Base-by-base conservation (phyloP, 805 yeast species). In the Kodamaea hsintzibuensis region DNA sequence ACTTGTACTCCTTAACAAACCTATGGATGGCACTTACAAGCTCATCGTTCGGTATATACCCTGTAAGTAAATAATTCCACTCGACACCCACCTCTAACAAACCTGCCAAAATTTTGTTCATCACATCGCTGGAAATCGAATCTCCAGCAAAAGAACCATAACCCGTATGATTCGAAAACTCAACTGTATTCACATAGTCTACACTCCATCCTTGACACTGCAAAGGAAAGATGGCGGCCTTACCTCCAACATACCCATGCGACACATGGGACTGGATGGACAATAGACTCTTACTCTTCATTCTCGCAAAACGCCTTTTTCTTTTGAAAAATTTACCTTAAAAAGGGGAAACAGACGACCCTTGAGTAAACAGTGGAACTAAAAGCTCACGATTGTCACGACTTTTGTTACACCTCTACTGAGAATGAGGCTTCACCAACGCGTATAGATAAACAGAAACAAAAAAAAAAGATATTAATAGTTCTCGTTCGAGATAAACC, bases 161-260 rank as follows among this genome's bases (percentile, higher is more conserved):
- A 0, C 90, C 91, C 0, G 91, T 85, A 64, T 86, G 91, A 60
- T 86, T 86, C 14, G 89, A 83, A 60, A 80, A 84, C 57, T 85
- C 82, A 16, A 85, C 86, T 0, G 89, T 81, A 64, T 85, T 85
- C 52, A 86, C 58, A 14, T 79, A 80, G 62, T 86, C 91, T 8
- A 85, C 88, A 57, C 85, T 83, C 89, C 89, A 85, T 7, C 86
- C 86, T n/a, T 75, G 70, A 51, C 74, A 77, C 60, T 85, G 89
- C 7, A 86, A 65, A 0, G 89, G 89, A 62, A 85, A 85, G 0
- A 85, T 79, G 1, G 85, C 80, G 0, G 88, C 87, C 59, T 83
- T 80, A 59, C 85, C 84, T 0, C 91, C 91, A 37, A 86, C 91
- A 58, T 84, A 85, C 1, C 91, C 91, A 64, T 85, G 90, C 7